These are phyloP conservation scores for Ganoderma lucidum DNA, from an alignment of 1,284 basidiomycete genomes.

Conservation along the genomic window DNA sequence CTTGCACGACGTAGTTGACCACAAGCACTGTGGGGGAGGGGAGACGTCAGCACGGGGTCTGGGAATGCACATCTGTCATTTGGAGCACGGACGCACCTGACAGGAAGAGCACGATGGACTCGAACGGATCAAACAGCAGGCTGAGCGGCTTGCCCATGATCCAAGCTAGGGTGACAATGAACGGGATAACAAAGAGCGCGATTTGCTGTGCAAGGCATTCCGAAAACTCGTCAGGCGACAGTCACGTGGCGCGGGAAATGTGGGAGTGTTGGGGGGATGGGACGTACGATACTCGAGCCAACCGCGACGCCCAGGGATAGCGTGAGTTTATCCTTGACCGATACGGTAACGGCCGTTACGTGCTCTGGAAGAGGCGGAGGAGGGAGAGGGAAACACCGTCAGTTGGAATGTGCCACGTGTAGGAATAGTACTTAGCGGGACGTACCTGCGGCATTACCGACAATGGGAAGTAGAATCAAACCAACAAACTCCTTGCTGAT, in stretches of 20 bases:
- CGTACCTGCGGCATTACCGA: constrained; percentile 84
- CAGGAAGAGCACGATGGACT: constrained; percentile 62
- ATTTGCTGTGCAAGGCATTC: constrained; percentile 69
- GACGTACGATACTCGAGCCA: constrained; percentile 86
- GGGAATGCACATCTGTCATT: too few relatives aligned
- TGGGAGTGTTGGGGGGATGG: constrained; percentile 19
- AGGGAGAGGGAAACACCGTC: not conserved
- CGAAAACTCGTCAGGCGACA: not conserved
- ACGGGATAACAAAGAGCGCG: constrained; percentile 84
- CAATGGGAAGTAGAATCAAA: constrained; percentile 88
- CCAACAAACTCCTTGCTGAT: constrained; percentile 85
- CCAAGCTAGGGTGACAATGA: constrained; percentile 72
- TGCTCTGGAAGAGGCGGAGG: constrained; percentile 60
- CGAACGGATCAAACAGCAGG: constrained; percentile 71
- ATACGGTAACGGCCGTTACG: constrained; percentile 88
- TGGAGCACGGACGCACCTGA: constrained; percentile 39
- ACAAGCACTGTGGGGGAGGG: constrained; percentile 37
- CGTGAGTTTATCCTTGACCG: constrained; percentile 83
- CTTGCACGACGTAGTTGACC: constrained; percentile 44
- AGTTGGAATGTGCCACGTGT: constrained; percentile 5
- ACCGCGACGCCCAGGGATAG: constrained; percentile 85
- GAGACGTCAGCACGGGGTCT: not conserved
- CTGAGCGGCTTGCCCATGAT: constrained; percentile 71
- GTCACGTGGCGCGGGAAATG: not conserved
- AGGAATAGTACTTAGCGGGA: not conserved